Percentiles rank a stretch among this genome's conserved stretches.
phyloP scores from a whole-genome alignment of 2,329 filamentous ascomycete genomes.

The Sarocladium oryzae region DNA sequence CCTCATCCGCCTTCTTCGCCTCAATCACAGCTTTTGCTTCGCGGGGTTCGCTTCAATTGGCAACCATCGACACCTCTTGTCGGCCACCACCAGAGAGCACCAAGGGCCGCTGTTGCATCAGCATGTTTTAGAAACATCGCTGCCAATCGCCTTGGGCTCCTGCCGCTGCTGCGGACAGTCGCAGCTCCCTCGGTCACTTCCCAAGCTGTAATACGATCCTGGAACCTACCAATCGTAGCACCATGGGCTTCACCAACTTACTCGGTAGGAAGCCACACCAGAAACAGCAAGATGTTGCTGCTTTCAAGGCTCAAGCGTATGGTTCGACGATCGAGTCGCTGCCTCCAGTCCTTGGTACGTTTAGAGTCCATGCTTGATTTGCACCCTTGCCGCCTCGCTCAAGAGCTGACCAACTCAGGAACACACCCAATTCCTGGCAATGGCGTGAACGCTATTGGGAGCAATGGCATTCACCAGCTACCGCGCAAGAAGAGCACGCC shows the following conservation, averaged over 20 bases:
- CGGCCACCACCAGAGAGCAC: too few species aligned
- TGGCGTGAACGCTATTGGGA: constrained; percentile 12
- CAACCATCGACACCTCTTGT: too few species aligned
- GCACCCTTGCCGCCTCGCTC: not conserved
- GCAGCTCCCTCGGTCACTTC: too few species aligned
- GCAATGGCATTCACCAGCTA: constrained; percentile 10
- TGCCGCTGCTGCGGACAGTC: not conserved
- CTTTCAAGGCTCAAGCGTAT: constrained; percentile 12
- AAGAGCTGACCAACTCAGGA: constrained; percentile 7
- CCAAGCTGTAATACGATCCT: not conserved
- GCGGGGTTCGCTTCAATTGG: too few species aligned
- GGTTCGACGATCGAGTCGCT: constrained; percentile 10
- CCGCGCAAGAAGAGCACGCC: constrained; percentile 10
- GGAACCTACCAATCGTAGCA: not conserved
- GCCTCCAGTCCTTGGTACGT: constrained; percentile 11
- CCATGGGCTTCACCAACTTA: constrained; percentile 12
- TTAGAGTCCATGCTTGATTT: not conserved
- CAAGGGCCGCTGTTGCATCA: too few species aligned
- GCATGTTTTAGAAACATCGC: too few species aligned
- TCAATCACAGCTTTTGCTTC: not conserved
- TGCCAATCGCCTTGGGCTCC: too few species aligned
- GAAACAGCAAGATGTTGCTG: not conserved
- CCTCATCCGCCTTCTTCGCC: not conserved
- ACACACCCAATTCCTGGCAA: constrained; percentile 12
- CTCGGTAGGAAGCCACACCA: constrained; percentile 4